phyloP scores from a whole-genome alignment of 352 stramenopile species.

The Phytopythium boreale region DNA sequence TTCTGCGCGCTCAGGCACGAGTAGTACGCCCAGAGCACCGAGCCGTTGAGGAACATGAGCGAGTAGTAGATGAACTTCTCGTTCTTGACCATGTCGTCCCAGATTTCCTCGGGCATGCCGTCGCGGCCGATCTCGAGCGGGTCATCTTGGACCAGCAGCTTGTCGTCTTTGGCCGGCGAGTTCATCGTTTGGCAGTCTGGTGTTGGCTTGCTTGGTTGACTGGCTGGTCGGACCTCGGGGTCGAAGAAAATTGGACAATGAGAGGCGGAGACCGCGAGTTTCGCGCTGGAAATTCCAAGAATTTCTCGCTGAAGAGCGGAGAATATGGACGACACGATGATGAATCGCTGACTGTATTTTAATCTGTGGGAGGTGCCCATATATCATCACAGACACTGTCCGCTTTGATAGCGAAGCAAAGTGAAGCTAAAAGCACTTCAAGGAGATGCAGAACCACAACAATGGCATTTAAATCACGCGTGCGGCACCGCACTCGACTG shows the following conservation, averaged over 20 bases:
- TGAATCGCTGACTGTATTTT: no score
- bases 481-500: no score
- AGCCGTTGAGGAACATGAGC: conserved; percentile 70
- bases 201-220: no score
- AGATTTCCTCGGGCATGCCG: conserved; percentile 55
- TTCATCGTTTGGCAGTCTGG: conserved; percentile 11
- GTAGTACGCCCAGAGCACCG: conserved; percentile 73
- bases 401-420: no score
- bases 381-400: no score
- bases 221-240: no score
- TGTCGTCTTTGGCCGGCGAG: conserved; percentile 33
- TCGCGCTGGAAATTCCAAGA: no score
- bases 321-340: no score
- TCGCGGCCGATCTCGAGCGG: conserved; percentile 22
- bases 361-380: no score
- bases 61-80: conserved; percentile 53
- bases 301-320: no score
- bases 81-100: conserved; percentile 51
- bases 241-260: no score
- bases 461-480: neutral
- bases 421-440: neutral
- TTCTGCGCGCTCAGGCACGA: conserved; percentile 69
- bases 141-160: conserved; percentile 29
- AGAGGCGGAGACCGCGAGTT: no score
- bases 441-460: neutral